phyloP scores from a whole-genome alignment of 2,329 filamentous ascomycete species.

The Fusarium coffeatum region DNA sequence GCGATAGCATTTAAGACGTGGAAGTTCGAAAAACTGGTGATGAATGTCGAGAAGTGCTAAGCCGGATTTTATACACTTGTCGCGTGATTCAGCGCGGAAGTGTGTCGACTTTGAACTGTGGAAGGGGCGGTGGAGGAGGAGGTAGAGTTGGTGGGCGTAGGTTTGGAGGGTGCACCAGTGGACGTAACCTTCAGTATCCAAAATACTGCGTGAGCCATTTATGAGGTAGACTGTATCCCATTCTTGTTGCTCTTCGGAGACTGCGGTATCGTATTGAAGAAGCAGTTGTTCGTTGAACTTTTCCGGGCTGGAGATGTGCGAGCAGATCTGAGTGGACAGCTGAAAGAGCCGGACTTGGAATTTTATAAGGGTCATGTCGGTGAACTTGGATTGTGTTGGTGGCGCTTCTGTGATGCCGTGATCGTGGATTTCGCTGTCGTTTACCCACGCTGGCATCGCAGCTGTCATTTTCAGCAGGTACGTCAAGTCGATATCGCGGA shows the following conservation, averaged over 20 bases:
- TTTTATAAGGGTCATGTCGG: background rate
- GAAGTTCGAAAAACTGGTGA: conserved; percentile 19
- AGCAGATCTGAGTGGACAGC: background rate
- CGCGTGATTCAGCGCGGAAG: conserved; percentile 8
- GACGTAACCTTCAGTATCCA: conserved; percentile 1
- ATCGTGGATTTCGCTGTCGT: conserved; percentile 1
- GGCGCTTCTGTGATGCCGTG: background rate
- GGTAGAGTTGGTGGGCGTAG: conserved; percentile 17
- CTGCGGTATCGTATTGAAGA: background rate
- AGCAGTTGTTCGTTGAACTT: background rate
- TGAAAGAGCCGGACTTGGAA: conserved; percentile 7
- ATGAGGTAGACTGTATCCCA: conserved; percentile 7
- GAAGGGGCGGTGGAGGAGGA: conserved; percentile 8
- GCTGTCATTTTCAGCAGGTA: conserved; percentile 23
- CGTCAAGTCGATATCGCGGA: conserved; percentile 9
- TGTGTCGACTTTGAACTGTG: background rate
- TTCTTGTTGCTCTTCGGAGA: background rate
- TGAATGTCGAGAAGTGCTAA: conserved; percentile 4
- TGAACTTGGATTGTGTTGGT: background rate
- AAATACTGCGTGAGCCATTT: background rate
- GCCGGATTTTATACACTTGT: conserved; percentile 12
- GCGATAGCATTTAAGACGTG: background rate
- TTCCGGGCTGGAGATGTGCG: background rate
- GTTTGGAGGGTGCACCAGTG: conserved; percentile 23
- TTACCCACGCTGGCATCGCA: conserved; percentile 5